phyloP scores from a whole-genome alignment of 164 flowering plant species.

The Stephania cephalantha region DNA sequence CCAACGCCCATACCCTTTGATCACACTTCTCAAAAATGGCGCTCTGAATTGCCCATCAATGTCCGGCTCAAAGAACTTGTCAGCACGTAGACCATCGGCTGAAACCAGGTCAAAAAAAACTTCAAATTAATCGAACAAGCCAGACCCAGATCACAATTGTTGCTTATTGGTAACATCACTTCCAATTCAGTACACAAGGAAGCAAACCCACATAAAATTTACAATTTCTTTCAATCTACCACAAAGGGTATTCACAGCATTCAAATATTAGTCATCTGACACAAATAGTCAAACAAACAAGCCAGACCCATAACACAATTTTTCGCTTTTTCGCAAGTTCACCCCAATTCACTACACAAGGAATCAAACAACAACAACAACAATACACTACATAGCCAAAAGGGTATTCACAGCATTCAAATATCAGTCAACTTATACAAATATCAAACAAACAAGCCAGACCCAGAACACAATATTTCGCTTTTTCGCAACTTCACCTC shows the following conservation, averaged over 20 bases:
- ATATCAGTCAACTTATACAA: not conserved
- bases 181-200: too few species aligned
- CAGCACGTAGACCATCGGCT: slow-evolving; percentile 98
- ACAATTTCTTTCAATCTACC: not conserved
- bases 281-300: slow-evolving; percentile 10
- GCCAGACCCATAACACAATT: not conserved
- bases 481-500: too few species aligned
- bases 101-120: slow-evolving; percentile 15
- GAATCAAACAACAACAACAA: too few species aligned
- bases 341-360: too few species aligned
- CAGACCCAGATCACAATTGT: not conserved
- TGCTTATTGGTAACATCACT: too few species aligned
- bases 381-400: not conserved
- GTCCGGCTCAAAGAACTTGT: slow-evolving; percentile 93
- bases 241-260: not conserved
- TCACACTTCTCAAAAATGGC: slow-evolving; percentile 80
- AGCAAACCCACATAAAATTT: too few species aligned
- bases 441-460: slow-evolving; percentile 8
- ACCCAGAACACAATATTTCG: not conserved
- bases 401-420: not conserved
- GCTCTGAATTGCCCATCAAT: slow-evolving; percentile 69
- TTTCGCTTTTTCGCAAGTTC: too few species aligned
- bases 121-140: not conserved
- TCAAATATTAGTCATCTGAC: not conserved
- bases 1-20: slow-evolving; percentile 78